Conservation (phyloP, 2,329 filamentous ascomycete genomes). For the Ascomycota sp. region DNA sequence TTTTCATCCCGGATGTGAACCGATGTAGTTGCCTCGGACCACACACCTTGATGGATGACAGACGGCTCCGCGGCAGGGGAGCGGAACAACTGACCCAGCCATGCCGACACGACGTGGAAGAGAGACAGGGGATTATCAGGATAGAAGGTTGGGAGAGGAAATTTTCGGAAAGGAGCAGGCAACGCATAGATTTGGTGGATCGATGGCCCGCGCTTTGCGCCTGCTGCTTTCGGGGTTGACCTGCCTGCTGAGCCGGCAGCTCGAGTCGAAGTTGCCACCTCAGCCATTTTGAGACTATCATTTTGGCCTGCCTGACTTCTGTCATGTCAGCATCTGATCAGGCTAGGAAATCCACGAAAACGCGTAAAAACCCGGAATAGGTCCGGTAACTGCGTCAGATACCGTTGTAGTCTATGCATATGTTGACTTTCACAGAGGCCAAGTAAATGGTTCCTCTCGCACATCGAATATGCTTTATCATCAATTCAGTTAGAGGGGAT, state of each 20-base stretch:
- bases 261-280: conserved; percentile 11
- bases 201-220: conserved; percentile 18
- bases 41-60: conserved; percentile 49
- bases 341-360: no score
- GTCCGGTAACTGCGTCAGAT: conserved; percentile 45
- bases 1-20: conserved; percentile 63
- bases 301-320: conserved; percentile 22
- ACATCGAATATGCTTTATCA: conserved; percentile 36
- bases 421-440: conserved; percentile 40
- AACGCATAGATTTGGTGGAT: conserved; percentile 61
- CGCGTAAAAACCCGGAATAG: conserved; percentile 5
- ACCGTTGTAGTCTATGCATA: conserved; percentile 89
- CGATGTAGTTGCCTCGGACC: conserved; percentile 63
- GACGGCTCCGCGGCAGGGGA: conserved; percentile 44
- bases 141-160: conserved; percentile 72
- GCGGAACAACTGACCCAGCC: conserved; percentile 52
- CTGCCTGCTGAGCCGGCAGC: conserved; percentile 3
- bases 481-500: conserved; percentile 23
- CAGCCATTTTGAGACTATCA: conserved; percentile 25
- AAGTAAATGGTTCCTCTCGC: conserved; percentile 39
- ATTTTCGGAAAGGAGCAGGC: conserved; percentile 59
- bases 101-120: conserved; percentile 58
- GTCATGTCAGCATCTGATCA: neutral
- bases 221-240: no score
- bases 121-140: conserved; percentile 84